Percentiles rank a stretch among this genome's conserved stretches.
Evolutionary conservation across 306 rosid genomes (phyloP).

Genomic region (Sindora glabra): DNA sequence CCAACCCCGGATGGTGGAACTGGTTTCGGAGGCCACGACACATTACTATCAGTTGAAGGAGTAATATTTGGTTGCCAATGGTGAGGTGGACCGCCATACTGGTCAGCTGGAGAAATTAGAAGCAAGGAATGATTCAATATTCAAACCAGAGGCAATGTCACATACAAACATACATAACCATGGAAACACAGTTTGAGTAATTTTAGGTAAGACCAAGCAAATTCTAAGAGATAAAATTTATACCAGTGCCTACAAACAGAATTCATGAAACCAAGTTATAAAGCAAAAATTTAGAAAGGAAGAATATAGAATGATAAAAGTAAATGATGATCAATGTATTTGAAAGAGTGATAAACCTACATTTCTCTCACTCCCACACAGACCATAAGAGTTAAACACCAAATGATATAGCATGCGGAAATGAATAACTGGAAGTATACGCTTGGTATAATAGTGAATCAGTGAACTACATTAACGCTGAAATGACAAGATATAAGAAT

Average conservation of each 20-base stretch:
- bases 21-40: constrained; percentile 11
- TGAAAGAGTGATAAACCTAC: background rate
- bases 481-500: no score
- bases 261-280: background rate
- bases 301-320: background rate
- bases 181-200: background rate
- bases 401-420: background rate
- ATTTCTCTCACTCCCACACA: background rate
- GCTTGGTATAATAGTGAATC: background rate
- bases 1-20: background rate
- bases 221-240: no score
- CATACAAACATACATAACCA: background rate
- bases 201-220: background rate
- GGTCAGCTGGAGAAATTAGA: constrained; percentile 27
- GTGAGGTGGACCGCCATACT: constrained; percentile 22
- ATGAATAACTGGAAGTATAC: background rate
- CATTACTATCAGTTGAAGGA: constrained; percentile 15
- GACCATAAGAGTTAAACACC: background rate
- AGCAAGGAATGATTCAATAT: background rate
- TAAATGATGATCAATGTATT: no score
- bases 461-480: background rate
- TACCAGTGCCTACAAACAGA: background rate
- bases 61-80: constrained; percentile 10
- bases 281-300: background rate
- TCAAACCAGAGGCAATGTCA: background rate